These are phyloP conservation scores for Yamadazyma aaseri DNA, from an alignment of 1,139 yeast genomes.

Conservation along the genomic window DNA sequence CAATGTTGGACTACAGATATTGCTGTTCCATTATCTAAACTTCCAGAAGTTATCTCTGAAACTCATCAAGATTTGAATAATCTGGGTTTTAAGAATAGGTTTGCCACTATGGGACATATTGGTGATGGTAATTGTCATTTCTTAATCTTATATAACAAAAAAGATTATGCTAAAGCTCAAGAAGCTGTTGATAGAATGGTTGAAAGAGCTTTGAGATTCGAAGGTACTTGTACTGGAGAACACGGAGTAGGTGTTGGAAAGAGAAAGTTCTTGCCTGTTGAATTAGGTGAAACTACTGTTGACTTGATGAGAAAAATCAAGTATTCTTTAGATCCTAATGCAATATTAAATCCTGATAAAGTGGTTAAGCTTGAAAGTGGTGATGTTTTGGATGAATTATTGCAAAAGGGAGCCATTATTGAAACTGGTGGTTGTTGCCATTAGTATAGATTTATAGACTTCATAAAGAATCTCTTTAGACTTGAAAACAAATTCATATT, in stretches of 20 bases:
- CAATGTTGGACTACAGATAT: conserved; percentile 85
- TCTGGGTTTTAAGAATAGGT: conserved; percentile 37
- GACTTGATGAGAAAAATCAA: conserved; percentile 47
- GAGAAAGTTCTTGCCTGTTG: conserved; percentile 34
- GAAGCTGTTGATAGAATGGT: conserved; percentile 51
- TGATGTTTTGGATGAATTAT: conserved; percentile 34
- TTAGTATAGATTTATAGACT: neutral
- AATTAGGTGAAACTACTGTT: conserved; percentile 36
- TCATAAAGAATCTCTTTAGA: no score
- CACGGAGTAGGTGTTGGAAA: conserved; percentile 51
- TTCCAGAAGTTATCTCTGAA: conserved; percentile 48
- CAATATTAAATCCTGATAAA: conserved; percentile 46
- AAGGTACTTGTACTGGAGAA: conserved; percentile 49
- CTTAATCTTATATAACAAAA: conserved; percentile 46
- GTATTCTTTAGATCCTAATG: conserved; percentile 38
- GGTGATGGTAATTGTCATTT: conserved; percentile 68
- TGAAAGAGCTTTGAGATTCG: conserved; percentile 40
- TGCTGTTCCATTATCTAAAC: conserved; percentile 57
- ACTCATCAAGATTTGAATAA: conserved; percentile 46
- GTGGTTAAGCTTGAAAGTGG: conserved; percentile 38
- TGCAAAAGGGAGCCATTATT: conserved; percentile 21
- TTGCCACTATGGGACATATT: conserved; percentile 58
- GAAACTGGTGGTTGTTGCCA: conserved; percentile 10
- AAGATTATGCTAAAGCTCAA: conserved; percentile 37
- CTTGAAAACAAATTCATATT: no score